Evolutionary conservation across 129 eudicot genomes (phyloP), one percentile per base, ranked within the genome.

Genomic region (Helianthus tuberosus): DNA sequence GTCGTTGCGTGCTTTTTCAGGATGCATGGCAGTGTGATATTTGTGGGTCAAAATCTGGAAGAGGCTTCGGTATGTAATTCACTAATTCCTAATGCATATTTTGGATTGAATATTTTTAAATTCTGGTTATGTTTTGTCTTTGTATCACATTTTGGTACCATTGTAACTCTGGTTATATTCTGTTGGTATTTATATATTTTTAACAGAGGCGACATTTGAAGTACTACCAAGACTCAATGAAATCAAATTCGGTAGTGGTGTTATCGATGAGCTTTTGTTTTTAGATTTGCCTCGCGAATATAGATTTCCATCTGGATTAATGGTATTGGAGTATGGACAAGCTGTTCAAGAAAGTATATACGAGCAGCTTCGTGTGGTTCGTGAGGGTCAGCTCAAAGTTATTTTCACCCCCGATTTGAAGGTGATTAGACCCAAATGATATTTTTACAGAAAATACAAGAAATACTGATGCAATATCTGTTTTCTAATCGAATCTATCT

Each of bases 21-120:
- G 97, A 91, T 84, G 96, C 96, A 41, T 95, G 99, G 99, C 97
- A 95, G 73, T 95, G 99, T 87, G 96, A 91, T 53, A 87, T 95
- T 67, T 95, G 99, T 87, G 97, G 99, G 63, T 86, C 97, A 50
- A 89, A 89, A 86, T 95, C 99, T 66, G 99, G 99, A 76, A 82
- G 96, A 78, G 99, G 99, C 47, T 95, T 91, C 64, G 99, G 99
- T 95, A 79, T 78, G 98, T 82, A 32, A 58, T 20, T 20, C 23
- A 20, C 23, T 20, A 20, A 20, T 52, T 65, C 16, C 15, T 9
- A 68, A 48, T 44, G 15, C 16, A 14, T 80, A 8, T 15, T 15
- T 66, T 68, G 68, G 16, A 5, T 15, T 20, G 29, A 29, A 20
- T 20, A 20, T 20, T 20, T 20, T 20, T 20, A 20, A 20, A 20